Percentiles rank a stretch among this genome's conserved stretches.
These are phyloP conservation scores for Theileria equi DNA, from an alignment of 169 alveolate species.

Conservation along the genomic window DNA sequence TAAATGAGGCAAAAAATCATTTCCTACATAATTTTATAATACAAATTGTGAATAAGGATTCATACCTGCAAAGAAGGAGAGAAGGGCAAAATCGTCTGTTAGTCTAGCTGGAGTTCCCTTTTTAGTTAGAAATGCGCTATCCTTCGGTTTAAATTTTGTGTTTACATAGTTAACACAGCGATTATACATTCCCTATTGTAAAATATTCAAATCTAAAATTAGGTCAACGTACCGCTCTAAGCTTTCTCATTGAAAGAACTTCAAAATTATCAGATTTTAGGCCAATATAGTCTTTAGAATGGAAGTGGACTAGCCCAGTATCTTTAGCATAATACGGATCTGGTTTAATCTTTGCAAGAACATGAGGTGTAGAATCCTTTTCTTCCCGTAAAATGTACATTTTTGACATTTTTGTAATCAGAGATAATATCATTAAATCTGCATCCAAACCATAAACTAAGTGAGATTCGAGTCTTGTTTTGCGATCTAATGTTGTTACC, in stretches of 20 bases:
- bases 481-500: slow-evolving; percentile 7
- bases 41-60: not conserved
- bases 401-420: slow-evolving; percentile 38
- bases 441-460: slow-evolving; percentile 65
- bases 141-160: slow-evolving; percentile 2
- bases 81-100: slow-evolving; percentile 53
- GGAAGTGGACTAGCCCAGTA: slow-evolving; percentile 57
- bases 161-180: slow-evolving; percentile 19
- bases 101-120: slow-evolving; percentile 36
- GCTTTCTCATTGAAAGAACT: slow-evolving; percentile 34
- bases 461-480: slow-evolving; percentile 17
- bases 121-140: slow-evolving; percentile 3
- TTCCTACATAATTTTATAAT: slow-evolving; percentile 15
- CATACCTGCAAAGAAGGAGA: slow-evolving; percentile 61
- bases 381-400: slow-evolving; percentile 54
- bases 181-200: slow-evolving; percentile 27
- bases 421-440: slow-evolving; percentile 56
- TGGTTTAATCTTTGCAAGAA: slow-evolving; percentile 40
- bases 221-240: slow-evolving; percentile 25
- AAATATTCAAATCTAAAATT: not conserved
- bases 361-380: slow-evolving; percentile 53
- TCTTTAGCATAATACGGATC: slow-evolving; percentile 48
- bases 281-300: slow-evolving; percentile 51
- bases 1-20: slow-evolving; percentile 59
- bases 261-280: slow-evolving; percentile 41